Conservation (phyloP, 805 yeast species). For the Cyberlindnera bimundalis region DNA sequence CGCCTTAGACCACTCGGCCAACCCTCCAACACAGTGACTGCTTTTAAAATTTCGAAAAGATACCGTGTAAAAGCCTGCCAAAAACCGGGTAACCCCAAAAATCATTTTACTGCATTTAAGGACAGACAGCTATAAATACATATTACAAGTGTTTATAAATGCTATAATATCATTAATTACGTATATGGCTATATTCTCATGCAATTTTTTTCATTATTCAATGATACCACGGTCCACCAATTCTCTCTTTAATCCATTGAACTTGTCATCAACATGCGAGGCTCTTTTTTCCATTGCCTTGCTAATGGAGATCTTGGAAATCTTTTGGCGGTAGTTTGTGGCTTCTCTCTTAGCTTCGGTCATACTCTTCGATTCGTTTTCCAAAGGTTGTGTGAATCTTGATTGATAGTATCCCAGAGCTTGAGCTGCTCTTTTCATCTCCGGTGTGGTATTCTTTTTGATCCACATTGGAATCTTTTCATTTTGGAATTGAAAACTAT, state of each 20-base stretch:
- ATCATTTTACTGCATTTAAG: too few relatives aligned
- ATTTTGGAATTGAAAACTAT: slow-evolving; percentile 1
- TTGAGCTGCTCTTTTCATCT: slow-evolving; percentile 6
- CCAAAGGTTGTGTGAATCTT: neutral
- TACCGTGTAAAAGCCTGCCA: too few relatives aligned
- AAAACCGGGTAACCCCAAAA: too few relatives aligned
- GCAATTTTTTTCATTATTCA: slow-evolving; percentile 2
- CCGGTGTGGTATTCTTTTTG: neutral
- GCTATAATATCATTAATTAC: slow-evolving; percentile 1
- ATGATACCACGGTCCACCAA: slow-evolving; percentile 24
- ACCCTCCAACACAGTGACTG: slow-evolving; percentile 24
- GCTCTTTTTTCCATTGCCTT: slow-evolving; percentile 30
- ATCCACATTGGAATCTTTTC: slow-evolving; percentile 9
- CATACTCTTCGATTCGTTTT: neutral
- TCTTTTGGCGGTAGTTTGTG: slow-evolving; percentile 21
- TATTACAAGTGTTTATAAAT: neutral
- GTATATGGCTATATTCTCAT: slow-evolving; percentile 1
- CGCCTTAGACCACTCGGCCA: slow-evolving; percentile 27
- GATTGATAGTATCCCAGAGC: slow-evolving; percentile 19
- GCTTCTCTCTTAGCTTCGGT: slow-evolving; percentile 8
- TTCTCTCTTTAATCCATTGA: slow-evolving; percentile 30
- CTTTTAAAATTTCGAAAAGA: too few relatives aligned
- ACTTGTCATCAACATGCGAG: slow-evolving; percentile 32
- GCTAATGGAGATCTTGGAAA: slow-evolving; percentile 28
- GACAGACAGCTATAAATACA: too few relatives aligned